Evolutionary conservation across 495 filamentous ascomycete species (phyloP), one percentile per base, ranked within the genome.

Genomic region (Podospora conica): DNA sequence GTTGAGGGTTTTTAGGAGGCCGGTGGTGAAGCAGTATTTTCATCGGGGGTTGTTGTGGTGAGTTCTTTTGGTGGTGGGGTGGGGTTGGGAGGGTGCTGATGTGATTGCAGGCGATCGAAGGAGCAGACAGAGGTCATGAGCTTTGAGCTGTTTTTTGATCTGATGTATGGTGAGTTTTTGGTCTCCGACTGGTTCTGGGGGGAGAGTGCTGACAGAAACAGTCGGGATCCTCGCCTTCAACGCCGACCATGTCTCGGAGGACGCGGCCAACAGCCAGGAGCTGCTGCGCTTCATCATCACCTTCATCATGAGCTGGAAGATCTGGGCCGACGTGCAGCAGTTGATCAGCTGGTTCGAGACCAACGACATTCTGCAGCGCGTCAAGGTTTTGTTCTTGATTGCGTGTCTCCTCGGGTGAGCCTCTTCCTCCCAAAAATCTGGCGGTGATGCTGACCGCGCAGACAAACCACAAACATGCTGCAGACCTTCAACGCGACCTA

Each of bases 191-290:
- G 61, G 21, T 18, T 56, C 21, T 58, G 40, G 9, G 20, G 27
- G 20, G 20, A 33, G 10, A n/a, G 65, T 24, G 40, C 20, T 15
- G 66, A 80, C 31, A 12, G 9, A 15, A 22, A 53, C 81, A 85
- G 83, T 85, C 27, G 83, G 83, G n/a, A 88, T 88, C 65, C 80
- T 88, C 54, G 84, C 84, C 54, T 79, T 87, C 69, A 82, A 83
- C 53, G 85, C 85, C n/a, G 84, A 86, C 69, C 77, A 72, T 48
- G 82, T 80, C 9, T 79, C 81, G 3, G 84, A 86, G 9, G 80
- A 80, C 2, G 40, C 40, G 40, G 79, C 81, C 22, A 67, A 81
- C 10, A 73, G 68, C 9, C 65, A 81, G 54, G 67, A 66, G 10
- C 55, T 83, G 10, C 23, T 80, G 4, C 79, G 80, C 9, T 80